phyloP scores from a whole-genome alignment of 192 early-diverging fungal species.

The Jimgerdemannia lactiflua region DNA sequence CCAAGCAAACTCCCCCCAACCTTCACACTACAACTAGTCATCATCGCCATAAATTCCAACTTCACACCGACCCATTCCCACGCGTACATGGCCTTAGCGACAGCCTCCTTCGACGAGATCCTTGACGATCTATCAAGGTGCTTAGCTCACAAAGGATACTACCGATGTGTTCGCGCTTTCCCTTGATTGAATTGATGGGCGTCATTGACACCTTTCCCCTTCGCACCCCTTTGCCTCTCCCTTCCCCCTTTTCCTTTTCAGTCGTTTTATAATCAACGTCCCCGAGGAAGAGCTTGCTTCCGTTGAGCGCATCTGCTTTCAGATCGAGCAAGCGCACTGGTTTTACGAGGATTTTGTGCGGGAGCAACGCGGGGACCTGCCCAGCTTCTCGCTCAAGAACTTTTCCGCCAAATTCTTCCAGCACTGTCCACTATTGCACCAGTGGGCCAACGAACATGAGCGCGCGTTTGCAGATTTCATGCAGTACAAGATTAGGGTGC shows the following conservation, averaged over 20 bases:
- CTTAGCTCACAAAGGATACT: not conserved
- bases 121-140: constrained; percentile 89
- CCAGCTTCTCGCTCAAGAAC: constrained; percentile 81
- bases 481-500: constrained; percentile 94
- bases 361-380: constrained; percentile 75
- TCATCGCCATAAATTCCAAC: too few relatives aligned
- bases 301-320: constrained; percentile 97
- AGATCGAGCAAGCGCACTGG: constrained; percentile 99
- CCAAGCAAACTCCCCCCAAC: too few relatives aligned
- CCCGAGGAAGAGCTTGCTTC: constrained; percentile 91
- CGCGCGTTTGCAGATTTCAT: constrained; percentile 88
- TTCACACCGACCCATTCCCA: not conserved
- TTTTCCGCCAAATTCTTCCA: constrained; percentile 82
- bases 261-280: constrained; percentile 99
- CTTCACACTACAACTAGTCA: too few relatives aligned
- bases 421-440: constrained; percentile 86
- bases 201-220: not conserved
- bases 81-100: constrained; percentile 43
- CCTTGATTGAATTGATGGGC: not conserved
- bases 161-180: not conserved
- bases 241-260: constrained; percentile 15
- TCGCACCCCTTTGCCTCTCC: not conserved
- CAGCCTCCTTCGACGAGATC: constrained; percentile 74
- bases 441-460: constrained; percentile 89
- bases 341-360: constrained; percentile 99